A percentile compares a stretch with the other conserved stretches of the same genome.
These are phyloP conservation scores for Elaeis oleifera DNA, from an alignment of 202 grass and related monocot species.

Conservation along the genomic window DNA sequence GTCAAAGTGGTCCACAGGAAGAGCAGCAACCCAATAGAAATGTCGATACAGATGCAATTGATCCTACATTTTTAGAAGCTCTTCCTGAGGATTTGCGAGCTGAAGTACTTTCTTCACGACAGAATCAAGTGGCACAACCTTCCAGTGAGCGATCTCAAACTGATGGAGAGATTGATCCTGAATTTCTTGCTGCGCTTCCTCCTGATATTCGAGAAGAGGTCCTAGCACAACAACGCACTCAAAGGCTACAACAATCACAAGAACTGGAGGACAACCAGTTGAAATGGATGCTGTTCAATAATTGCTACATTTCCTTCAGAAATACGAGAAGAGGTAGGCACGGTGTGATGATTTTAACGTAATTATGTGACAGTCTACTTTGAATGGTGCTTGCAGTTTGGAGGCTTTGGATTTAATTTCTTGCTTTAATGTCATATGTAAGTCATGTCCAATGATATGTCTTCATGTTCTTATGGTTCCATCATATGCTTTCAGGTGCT, in stretches of 20 bases:
- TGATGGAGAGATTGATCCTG: constrained; percentile 95
- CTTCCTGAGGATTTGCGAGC: constrained; percentile 88
- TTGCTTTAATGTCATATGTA: too few species aligned
- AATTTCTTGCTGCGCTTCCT: constrained; percentile 98
- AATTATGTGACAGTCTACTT: too few species aligned
- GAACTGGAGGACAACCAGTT: constrained; percentile 91
- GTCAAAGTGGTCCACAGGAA: constrained; percentile 40
- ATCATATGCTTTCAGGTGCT: constrained; percentile 52
- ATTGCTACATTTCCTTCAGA: constrained; percentile 97
- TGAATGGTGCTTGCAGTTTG: too few species aligned
- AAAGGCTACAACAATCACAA: constrained; percentile 74
- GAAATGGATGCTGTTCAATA: constrained; percentile 99
- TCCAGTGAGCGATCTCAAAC: constrained; percentile 65
- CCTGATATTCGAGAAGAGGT: constrained; percentile 96
- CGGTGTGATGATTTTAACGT: not conserved
- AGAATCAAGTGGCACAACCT: constrained; percentile 78
- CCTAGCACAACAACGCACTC: constrained; percentile 82
- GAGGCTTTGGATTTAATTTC: too few species aligned
- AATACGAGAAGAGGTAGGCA: constrained; percentile 89
- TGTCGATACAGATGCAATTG: constrained; percentile 55
- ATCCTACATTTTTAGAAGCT: constrained; percentile 99
- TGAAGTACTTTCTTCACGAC: constrained; percentile 92
- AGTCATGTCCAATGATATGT: too few species aligned
- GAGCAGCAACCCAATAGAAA: constrained; percentile 46
- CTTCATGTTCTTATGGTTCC: too few species aligned